Evolutionary conservation across 2,329 filamentous ascomycete genomes (phyloP).

Genomic region (Penicillium crustosum): DNA sequence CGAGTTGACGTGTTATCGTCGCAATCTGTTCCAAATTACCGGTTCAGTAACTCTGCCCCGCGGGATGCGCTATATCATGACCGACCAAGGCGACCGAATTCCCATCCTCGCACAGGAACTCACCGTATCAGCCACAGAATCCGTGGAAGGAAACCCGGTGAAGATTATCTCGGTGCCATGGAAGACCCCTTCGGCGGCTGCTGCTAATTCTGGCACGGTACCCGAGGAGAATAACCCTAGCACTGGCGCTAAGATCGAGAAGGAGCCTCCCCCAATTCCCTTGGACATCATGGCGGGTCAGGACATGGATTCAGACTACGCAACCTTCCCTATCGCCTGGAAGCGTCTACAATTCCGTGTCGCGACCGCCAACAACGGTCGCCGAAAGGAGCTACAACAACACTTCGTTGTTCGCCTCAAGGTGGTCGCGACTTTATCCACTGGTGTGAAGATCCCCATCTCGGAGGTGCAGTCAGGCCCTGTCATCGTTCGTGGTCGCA

Average conservation of each 20-base stretch:
- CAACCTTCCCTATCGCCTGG: constrained; percentile 91
- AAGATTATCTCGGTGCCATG: constrained; percentile 96
- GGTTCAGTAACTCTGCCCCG: constrained; percentile 81
- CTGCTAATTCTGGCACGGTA: constrained; percentile 62
- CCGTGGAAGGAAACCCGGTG: constrained; percentile 86
- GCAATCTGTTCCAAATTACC: constrained; percentile 94
- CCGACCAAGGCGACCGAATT: constrained; percentile 79
- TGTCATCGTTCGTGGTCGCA: constrained; percentile 89
- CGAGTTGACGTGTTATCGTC: constrained; percentile 91
- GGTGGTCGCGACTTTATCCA: constrained; percentile 77
- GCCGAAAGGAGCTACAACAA: constrained; percentile 91
- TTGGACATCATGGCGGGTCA: constrained; percentile 65
- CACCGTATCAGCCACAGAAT: constrained; percentile 88
- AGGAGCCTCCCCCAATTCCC: constrained; percentile 81
- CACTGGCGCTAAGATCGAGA: constrained; percentile 66
- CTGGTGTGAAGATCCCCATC: constrained; percentile 76
- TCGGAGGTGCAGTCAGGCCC: constrained; percentile 84
- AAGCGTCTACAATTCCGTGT: constrained; percentile 90
- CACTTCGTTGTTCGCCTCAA: constrained; percentile 91
- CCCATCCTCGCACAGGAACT: constrained; percentile 82
- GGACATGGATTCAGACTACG: constrained; percentile 76
- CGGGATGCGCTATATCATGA: constrained; percentile 74
- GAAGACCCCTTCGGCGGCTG: constrained; percentile 72
- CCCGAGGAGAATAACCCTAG: constrained; percentile 31
- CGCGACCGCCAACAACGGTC: constrained; percentile 93